phyloP scores from a whole-genome alignment of 345 rosid species.

The Sisymbrium altissimum region DNA sequence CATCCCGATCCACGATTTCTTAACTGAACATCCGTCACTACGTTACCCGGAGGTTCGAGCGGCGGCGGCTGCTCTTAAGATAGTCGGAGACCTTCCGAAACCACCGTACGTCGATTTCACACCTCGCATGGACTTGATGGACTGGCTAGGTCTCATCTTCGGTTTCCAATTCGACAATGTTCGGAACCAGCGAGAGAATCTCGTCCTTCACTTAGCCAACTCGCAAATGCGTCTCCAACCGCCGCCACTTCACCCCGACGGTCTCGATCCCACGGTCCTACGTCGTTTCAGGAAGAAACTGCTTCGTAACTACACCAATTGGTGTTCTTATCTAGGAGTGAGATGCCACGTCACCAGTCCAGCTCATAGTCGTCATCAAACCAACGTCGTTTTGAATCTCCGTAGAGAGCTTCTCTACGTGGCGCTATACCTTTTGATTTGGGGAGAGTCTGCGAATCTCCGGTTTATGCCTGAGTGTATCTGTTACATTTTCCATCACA shows the following conservation, averaged over 20 bases:
- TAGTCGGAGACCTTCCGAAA: conserved; percentile 54
- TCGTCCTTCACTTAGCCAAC: conserved; percentile 87
- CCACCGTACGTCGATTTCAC: conserved; percentile 54
- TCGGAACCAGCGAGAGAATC: conserved; percentile 78
- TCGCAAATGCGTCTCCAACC: conserved; percentile 75
- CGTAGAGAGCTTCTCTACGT: conserved; percentile 74
- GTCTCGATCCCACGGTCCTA: conserved; percentile 57
- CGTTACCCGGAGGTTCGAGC: conserved; percentile 73
- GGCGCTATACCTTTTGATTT: conserved; percentile 63
- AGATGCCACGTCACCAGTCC: conserved; percentile 42
- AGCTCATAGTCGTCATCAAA: conserved; percentile 26
- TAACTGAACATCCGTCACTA: conserved; percentile 73
- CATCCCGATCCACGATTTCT: conserved; percentile 68
- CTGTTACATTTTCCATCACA: conserved; percentile 79
- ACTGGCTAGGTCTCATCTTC: conserved; percentile 67
- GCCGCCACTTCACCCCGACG: conserved; percentile 45
- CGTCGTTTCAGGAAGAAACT: conserved; percentile 58
- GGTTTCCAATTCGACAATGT: conserved; percentile 81
- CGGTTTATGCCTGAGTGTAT: conserved; percentile 89
- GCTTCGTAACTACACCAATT: conserved; percentile 58
- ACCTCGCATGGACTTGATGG: conserved; percentile 61
- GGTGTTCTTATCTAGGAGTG: conserved; percentile 68
- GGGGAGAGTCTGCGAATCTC: conserved; percentile 92
- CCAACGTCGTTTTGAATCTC: conserved; percentile 30
- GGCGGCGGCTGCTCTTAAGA: conserved; percentile 55